A percentile compares a stretch with the other conserved stretches of the same genome.
phyloP scores from a whole-genome alignment of 768 basidiomycete genomes.

The Pholiota microspora region DNA sequence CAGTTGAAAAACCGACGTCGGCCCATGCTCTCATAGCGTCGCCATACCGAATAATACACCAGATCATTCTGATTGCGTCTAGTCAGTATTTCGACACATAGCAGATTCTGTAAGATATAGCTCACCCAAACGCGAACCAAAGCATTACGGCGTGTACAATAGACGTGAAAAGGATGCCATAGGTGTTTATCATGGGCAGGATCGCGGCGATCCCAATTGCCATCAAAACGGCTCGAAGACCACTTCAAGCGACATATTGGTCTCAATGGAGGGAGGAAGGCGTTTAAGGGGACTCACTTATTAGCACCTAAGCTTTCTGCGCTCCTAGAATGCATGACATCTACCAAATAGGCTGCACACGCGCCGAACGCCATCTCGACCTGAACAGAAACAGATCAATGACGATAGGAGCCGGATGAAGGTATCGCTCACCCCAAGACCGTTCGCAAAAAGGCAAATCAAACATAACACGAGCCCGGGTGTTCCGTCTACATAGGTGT shows the following conservation, averaged over 20 bases:
- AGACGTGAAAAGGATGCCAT: conserved; percentile 53
- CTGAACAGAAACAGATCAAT: conserved; percentile 26
- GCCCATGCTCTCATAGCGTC: conserved; percentile 52
- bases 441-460: conserved; percentile 59
- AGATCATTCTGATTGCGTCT: conserved; percentile 40
- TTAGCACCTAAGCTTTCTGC: conserved; percentile 62
- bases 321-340: conserved; percentile 57
- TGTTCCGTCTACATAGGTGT: conserved; percentile 45
- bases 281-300: too few species aligned
- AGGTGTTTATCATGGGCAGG: conserved; percentile 50
- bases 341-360: conserved; percentile 54
- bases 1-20: conserved; percentile 55
- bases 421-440: conserved; percentile 59
- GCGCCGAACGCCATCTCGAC: conserved; percentile 58
- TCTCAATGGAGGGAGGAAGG: too few species aligned
- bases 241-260: too few species aligned
- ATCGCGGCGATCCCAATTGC: conserved; percentile 42
- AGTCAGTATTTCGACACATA: not conserved
- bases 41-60: conserved; percentile 52
- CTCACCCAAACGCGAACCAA: conserved; percentile 53
- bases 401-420: too few species aligned
- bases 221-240: conserved; percentile 43
- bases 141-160: conserved; percentile 41
- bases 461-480: conserved; percentile 51
- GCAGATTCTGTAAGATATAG: conserved; percentile 4